Conservation (phyloP, 2,329 filamentous ascomycete species). For the Sporothrix mexicana region DNA sequence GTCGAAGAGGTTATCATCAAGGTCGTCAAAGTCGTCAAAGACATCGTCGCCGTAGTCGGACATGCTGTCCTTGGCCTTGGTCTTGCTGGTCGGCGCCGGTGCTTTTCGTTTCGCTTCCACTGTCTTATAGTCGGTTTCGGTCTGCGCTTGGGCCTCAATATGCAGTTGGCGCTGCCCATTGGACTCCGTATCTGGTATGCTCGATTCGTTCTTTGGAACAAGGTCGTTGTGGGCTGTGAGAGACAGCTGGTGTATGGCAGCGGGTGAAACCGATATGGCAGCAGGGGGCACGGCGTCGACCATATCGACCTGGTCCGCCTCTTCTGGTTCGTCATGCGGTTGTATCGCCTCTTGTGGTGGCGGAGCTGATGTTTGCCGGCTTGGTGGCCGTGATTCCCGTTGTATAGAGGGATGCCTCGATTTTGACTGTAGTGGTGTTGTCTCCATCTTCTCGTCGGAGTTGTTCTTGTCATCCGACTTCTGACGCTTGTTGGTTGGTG, state of each 20-base stretch:
- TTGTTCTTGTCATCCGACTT: slow-evolving; percentile 53
- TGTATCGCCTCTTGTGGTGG: neutral
- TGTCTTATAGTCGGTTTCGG: neutral
- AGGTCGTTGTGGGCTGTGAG: slow-evolving; percentile 39
- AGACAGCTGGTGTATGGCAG: slow-evolving; percentile 11
- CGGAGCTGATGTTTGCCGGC: slow-evolving; percentile 43
- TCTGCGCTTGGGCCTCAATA: neutral
- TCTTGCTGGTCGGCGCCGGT: neutral
- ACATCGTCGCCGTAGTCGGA: slow-evolving; percentile 63
- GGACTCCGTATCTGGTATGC: slow-evolving; percentile 29
- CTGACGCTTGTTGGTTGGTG: slow-evolving; percentile 59
- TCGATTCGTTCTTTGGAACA: slow-evolving; percentile 32
- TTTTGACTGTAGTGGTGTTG: neutral
- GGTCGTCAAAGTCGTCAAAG: slow-evolving; percentile 59
- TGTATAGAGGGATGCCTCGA: neutral
- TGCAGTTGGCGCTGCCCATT: neutral
- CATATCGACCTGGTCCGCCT: neutral
- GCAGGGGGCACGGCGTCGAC: neutral
- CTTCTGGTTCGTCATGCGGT: neutral
- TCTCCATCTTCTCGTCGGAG: too few relatives aligned
- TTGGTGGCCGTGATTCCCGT: slow-evolving; percentile 5
- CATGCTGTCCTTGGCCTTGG: slow-evolving; percentile 32
- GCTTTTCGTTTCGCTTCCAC: neutral
- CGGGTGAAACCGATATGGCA: neutral
- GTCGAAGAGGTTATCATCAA: slow-evolving; percentile 61